Evolutionary conservation across 805 yeast genomes (phyloP).

Genomic region (Lachancea lanzarotensis): DNA sequence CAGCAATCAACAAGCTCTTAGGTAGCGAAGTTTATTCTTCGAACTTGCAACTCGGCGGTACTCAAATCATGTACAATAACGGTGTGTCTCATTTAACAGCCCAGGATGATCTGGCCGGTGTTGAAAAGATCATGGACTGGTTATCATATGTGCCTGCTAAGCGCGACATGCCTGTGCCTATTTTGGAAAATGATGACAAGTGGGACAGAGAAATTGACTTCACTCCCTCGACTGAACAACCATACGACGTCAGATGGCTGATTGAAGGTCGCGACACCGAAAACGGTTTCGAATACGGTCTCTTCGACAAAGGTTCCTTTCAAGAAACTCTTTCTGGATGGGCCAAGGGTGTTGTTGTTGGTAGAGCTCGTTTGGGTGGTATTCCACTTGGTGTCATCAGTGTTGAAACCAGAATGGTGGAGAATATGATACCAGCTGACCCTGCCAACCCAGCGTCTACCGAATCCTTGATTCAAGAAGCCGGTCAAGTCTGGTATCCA

Average conservation of each 20-base stretch:
- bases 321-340: constrained; percentile 95
- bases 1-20: constrained; percentile 91
- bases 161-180: constrained; percentile 86
- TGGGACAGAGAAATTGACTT: constrained; percentile 95
- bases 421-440: constrained; percentile 91
- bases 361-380: constrained; percentile 98
- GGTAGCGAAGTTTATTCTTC: constrained; percentile 98
- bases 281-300: constrained; percentile 74
- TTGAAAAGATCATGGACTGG: constrained; percentile 91
- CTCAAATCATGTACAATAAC: constrained; percentile 95
- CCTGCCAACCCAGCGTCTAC: constrained; percentile 97
- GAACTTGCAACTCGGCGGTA: constrained; percentile 97
- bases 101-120: constrained; percentile 94
- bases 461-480: constrained; percentile 82
- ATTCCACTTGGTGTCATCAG: constrained; percentile 97
- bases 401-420: constrained; percentile 87
- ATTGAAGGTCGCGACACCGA: constrained; percentile 75
- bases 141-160: constrained; percentile 88
- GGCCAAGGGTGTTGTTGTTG: constrained; percentile 98
- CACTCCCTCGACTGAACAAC: constrained; percentile 61
- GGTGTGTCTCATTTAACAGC: constrained; percentile 99
- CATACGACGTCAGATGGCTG: constrained; percentile 92
- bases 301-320: constrained; percentile 90
- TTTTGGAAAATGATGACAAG: constrained; percentile 67
- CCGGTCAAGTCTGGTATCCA: constrained; percentile 99